These are phyloP conservation scores for Calonectria pseudoturangicola DNA, from an alignment of 2,329 filamentous ascomycete species.

Conservation along the genomic window DNA sequence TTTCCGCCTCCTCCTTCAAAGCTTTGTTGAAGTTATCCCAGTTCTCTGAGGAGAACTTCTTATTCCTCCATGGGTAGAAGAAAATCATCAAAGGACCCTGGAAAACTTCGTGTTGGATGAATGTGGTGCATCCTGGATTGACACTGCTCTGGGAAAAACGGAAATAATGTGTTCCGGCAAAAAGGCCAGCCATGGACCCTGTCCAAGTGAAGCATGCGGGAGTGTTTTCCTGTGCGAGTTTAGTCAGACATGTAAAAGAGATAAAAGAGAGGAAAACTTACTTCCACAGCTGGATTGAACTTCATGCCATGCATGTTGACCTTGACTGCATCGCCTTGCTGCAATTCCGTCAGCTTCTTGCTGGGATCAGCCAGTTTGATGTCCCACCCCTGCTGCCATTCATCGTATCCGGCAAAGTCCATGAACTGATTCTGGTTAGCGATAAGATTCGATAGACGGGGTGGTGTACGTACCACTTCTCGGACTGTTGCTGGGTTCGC, in stretches of 20 bases:
- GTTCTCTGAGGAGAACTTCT: constrained; percentile 25
- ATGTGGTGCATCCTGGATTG: constrained; percentile 42
- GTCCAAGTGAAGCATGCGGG: constrained; percentile 40
- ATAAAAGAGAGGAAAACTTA: constrained; percentile 2
- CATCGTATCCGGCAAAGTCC: constrained; percentile 40
- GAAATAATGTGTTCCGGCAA: constrained; percentile 39
- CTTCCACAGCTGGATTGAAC: constrained; percentile 36
- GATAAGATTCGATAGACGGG: fast-evolving
- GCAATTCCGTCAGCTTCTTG: constrained; percentile 31
- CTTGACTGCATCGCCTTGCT: constrained; percentile 36
- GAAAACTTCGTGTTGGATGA: constrained; percentile 43
- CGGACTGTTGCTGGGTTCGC: constrained; percentile 42
- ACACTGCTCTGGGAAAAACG: constrained; percentile 40
- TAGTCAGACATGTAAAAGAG: background rate
- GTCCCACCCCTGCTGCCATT: constrained; percentile 45
- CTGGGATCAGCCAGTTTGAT: constrained; percentile 17
- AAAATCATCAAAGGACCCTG: constrained; percentile 31
- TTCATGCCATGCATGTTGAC: constrained; percentile 41
- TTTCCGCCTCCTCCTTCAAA: constrained; percentile 42
- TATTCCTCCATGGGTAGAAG: constrained; percentile 39
- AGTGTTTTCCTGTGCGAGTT: constrained; percentile 31
- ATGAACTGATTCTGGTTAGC: constrained; percentile 41
- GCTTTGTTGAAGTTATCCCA: constrained; percentile 42
- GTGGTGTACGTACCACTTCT: constrained; percentile 32
- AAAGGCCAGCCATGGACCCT: constrained; percentile 32